Evolutionary conservation across 306 rosid species (phyloP).

Genomic region (Abrus pulchellus): DNA sequence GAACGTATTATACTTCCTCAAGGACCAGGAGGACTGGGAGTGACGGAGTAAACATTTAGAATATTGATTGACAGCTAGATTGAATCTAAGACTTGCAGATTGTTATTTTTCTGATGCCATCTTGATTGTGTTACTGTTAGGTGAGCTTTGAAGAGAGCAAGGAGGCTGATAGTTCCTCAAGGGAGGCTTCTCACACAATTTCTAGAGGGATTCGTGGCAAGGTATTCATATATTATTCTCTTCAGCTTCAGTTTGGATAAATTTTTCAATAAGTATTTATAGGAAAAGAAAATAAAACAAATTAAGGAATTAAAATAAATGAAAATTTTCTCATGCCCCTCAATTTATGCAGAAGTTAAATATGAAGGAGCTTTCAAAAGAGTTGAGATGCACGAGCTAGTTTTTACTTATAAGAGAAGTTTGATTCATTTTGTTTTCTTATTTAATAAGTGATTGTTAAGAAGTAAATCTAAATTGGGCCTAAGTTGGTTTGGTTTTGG

Average conservation of each 20-base stretch:
- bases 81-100: neutral
- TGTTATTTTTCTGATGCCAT: conserved; percentile 43
- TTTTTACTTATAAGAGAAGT: no score
- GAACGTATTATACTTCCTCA: conserved; percentile 74
- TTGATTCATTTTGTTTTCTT: no score
- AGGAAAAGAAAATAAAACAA: no score
- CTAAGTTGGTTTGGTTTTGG: conserved; percentile 20
- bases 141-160: conserved; percentile 80
- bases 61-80: conserved; percentile 13
- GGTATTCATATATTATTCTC: conserved; percentile 55
- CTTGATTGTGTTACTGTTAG: conserved; percentile 64
- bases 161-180: conserved; percentile 80
- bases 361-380: no score
- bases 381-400: no score
- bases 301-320: no score
- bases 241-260: neutral
- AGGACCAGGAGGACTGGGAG: conserved; percentile 76
- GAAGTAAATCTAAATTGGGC: no score
- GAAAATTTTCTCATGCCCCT: no score
- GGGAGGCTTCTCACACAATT: conserved; percentile 75
- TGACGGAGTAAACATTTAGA: conserved; percentile 79
- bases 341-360: no score
- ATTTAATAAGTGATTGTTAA: no score
- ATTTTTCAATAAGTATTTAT: no score
- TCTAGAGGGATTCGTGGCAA: conserved; percentile 76